Evolutionary conservation across 2,329 filamentous ascomycete genomes (phyloP), one percentile per base, ranked within the genome.

Genomic region (Hypoxylon sp.): DNA sequence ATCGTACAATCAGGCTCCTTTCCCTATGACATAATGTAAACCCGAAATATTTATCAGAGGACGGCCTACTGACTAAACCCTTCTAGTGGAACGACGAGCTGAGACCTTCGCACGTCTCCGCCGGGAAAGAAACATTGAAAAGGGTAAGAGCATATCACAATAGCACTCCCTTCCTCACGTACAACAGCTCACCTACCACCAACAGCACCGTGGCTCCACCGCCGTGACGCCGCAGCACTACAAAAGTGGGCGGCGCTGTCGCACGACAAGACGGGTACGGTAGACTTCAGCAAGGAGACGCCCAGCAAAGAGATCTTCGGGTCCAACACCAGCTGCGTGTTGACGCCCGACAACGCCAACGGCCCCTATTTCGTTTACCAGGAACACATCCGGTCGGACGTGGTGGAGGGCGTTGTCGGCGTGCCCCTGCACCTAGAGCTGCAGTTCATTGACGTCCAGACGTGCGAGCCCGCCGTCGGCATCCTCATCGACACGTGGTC

Each of bases 321-420:
- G 5, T 78, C 80, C 32, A 82, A 83, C 72, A 82, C 80, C 9
- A 80, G 78, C 71, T 82, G 80, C 63, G 79, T 82, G 41, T 70
- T 83, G 55, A 76, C 81, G 0, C 82, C 82, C 0, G 81, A 82
- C 34, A 74, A 81, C 64, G 81, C 80, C 9, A 80, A 81, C 49
- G 82, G 82, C 0, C 82, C 82, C 0, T 84, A 83, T 75, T 83
- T 81, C 67, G 81, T 83, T 41, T 78, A 76, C 59, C 81, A 81
- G 41, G 82, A 83, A 65, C 74, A 79, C 5, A 77, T 82, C 59
- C 80, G 82, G 9, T 74, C 78, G 50, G 75, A 84, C 56, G 73
- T 84, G 21, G 77, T 74, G 32, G 82, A 84, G 61, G 77, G 75
- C 3, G 51, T 73, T 7, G 74, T 77, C 0, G 82, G 82, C n/a